Conservation (phyloP, 768 basidiomycete genomes). For the Russula griseocarnosa region DNA sequence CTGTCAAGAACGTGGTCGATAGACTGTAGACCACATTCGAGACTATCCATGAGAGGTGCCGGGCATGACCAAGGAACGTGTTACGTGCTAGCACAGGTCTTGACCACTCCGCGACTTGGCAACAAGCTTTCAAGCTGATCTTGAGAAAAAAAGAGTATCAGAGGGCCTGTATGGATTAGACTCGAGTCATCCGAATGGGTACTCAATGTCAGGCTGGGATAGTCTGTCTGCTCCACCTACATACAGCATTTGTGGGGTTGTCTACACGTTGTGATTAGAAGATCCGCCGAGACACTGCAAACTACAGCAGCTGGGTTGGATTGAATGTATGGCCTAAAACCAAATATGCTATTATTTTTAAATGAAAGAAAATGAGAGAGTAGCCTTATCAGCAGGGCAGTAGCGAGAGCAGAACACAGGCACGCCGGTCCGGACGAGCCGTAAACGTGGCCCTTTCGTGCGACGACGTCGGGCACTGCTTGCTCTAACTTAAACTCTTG, state of each 20-base stretch:
- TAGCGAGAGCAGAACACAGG: too few species aligned
- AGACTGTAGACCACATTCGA: neutral
- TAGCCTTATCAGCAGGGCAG: too few species aligned
- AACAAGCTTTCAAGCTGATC: neutral
- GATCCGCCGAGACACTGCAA: conserved; percentile 3
- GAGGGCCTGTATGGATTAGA: neutral
- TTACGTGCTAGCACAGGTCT: neutral
- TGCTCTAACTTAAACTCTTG: neutral
- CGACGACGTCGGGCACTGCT: too few species aligned
- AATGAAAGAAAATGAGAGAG: neutral
- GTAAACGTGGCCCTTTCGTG: neutral
- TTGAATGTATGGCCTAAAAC: neutral
- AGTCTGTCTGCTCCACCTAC: neutral
- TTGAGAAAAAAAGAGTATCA: neutral
- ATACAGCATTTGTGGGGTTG: conserved; percentile 2
- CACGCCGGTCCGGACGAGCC: neutral
- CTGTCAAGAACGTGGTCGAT: neutral
- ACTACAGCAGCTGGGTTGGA: conserved; percentile 3
- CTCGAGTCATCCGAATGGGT: neutral
- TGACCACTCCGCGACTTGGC: neutral
- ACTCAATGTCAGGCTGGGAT: neutral
- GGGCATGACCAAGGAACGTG: neutral
- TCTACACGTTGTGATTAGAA: neutral
- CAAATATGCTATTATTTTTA: neutral
- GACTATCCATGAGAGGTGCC: neutral